Base-by-base conservation (phyloP, 192 early-diverging fungal species). In the Endogone sp. region DNA sequence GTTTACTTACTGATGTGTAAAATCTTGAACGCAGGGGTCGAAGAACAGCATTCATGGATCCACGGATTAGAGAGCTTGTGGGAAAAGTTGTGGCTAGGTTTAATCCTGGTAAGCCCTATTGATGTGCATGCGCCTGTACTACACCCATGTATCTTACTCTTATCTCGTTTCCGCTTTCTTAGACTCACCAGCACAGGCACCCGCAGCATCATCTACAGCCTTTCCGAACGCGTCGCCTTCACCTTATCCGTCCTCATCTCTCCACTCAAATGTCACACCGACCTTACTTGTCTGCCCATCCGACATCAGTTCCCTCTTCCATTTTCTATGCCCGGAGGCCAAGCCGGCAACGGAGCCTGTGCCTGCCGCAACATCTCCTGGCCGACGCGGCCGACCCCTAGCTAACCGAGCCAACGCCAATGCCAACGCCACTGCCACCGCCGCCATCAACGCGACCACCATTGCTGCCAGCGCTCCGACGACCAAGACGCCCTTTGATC, bases 241-340 rank as follows among this genome's bases (percentile, higher is more conserved):
- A 22, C 63, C 29, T 10, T 64, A 64, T 2, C 58, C 28, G 16
- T 49, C 37, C 6, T 49, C 37, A 49, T 11, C 37, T 16, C 37
- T 49, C 37, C 37, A 49, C 2, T 61, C 77, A 2, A 63, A 31
- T 8, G 60, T 73, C 13, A 72, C 71, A 16, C 78, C 78, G 13
- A 29, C 65, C 29, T 55, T 79, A 8, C 67, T 79, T 20, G 49
- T 79, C 8, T 75, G 73, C 66, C 77, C 77, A 1, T 75, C 77
- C 13, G 77, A 79, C 62, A 71, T 79, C 24, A 79, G 73, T 3
- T 75, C 74, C 24, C 49, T 79, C 2, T 68, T 79, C 23, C 72
- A 75, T 29, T 75, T 79, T 27, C 66, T 79, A 0, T 79, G 77
- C n/a, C 77, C 77, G 3, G 21, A 68, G 20, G 56, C 71, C 25